Percentiles rank a stretch among this genome's conserved stretches.
phyloP scores from a whole-genome alignment of 208 protist species.

The Herpetomonas muscarum region DNA sequence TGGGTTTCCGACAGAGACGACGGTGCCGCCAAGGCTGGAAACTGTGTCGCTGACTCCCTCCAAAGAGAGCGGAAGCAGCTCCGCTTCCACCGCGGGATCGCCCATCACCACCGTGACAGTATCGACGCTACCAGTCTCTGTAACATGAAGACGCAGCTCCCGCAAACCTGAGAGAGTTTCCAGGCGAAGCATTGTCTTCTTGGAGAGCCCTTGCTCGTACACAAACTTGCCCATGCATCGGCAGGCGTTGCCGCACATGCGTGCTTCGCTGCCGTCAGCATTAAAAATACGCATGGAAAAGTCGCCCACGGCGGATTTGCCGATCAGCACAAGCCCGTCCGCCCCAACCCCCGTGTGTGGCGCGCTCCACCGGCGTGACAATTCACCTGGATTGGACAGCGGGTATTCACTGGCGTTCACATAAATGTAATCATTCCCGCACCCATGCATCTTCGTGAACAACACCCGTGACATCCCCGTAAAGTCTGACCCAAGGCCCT shows the following conservation, averaged over 20 bases:
- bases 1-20: slow-evolving; percentile 4
- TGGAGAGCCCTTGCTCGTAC: background rate
- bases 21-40: background rate
- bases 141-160: slow-evolving; percentile 1
- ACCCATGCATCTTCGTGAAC: slow-evolving; percentile 11
- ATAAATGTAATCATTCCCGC: slow-evolving; percentile 9
- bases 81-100: background rate
- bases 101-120: slow-evolving; percentile 3
- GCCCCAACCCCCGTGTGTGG: slow-evolving; percentile 6
- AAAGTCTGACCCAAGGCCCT: too few species aligned
- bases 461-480: background rate
- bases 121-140: background rate
- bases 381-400: background rate
- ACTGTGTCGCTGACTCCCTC: too few species aligned
- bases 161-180: slow-evolving; percentile 2
- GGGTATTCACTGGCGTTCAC: background rate
- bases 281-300: slow-evolving; percentile 15
- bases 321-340: slow-evolving; percentile 10
- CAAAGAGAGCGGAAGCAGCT: background rate
- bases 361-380: slow-evolving; percentile 6
- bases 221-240: slow-evolving; percentile 7
- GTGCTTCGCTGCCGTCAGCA: slow-evolving; percentile 3
- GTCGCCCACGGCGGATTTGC: background rate
- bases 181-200: background rate
- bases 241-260: slow-evolving; percentile 9